A percentile compares a stretch with the other conserved stretches of the same genome.
Evolutionary conservation across 306 rosid genomes (phyloP).

Genomic region (Citrullus colocynthis): DNA sequence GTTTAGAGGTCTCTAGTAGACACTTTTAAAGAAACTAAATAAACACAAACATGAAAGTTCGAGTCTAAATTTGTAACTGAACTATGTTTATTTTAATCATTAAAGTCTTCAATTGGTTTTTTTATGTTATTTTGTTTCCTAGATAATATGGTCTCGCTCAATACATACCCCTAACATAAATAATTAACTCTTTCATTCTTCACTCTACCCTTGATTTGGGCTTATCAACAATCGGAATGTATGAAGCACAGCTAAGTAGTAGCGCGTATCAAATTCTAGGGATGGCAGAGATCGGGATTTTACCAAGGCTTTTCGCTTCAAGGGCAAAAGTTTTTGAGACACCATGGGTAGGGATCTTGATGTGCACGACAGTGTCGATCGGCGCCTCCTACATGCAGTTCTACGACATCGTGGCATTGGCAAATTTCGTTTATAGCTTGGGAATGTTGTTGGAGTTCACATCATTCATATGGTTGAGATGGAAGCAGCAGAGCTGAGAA

Average conservation of each 20-base stretch:
- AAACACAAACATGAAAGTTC: no score
- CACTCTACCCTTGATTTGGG: background rate
- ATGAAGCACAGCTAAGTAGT: constrained; percentile 8
- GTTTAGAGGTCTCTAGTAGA: no score
- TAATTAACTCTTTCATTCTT: background rate
- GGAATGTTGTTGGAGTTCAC: constrained; percentile 9
- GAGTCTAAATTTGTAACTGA: no score
- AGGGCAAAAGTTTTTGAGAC: constrained; percentile 1
- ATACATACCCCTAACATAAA: no score
- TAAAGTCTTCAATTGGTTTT: no score
- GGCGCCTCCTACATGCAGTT: constrained; percentile 1
- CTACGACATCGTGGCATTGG: background rate
- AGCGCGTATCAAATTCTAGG: constrained; percentile 5
- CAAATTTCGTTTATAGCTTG: constrained; percentile 2
- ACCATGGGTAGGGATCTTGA: constrained; percentile 4
- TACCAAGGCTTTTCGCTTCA: background rate
- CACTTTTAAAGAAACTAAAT: no score
- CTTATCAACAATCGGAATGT: constrained; percentile 1
- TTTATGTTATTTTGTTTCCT: no score
- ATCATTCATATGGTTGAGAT: background rate
- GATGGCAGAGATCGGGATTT: constrained; percentile 10
- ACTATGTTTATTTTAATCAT: no score
- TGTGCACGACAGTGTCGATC: background rate
- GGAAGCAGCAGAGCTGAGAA: background rate
- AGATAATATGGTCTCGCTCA: no score